These are phyloP conservation scores for Naganishia albida DNA, from an alignment of 1,284 basidiomycete species.

Conservation along the genomic window DNA sequence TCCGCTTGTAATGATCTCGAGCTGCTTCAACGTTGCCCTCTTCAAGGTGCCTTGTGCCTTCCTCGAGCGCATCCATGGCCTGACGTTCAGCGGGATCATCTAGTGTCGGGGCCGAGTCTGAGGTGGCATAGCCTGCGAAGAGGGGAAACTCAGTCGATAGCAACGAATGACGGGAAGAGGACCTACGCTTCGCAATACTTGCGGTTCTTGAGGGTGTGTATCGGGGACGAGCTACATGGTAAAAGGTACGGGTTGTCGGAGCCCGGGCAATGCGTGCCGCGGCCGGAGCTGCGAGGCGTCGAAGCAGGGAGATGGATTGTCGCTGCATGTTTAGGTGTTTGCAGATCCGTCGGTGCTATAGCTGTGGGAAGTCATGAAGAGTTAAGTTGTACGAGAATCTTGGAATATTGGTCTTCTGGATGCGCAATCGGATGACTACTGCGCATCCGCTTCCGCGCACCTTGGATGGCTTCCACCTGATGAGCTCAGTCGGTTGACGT, in stretches of 20 bases:
- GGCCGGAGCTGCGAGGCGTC: background rate
- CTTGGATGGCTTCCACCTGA: too few species aligned
- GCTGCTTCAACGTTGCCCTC: conserved; percentile 83
- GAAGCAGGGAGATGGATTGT: background rate
- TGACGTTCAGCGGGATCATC: conserved; percentile 81
- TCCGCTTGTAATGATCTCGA: conserved; percentile 74
- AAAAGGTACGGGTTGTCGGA: background rate
- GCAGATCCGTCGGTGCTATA: too few species aligned
- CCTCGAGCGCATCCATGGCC: conserved; percentile 77
- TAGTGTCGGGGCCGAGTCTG: conserved; percentile 75
- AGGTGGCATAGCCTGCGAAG: conserved; percentile 75
- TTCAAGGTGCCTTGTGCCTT: conserved; percentile 83
- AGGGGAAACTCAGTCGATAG: background rate
- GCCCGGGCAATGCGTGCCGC: background rate
- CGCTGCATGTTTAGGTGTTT: conserved; percentile 10
- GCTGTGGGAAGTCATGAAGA: too few species aligned
- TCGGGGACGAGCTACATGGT: background rate
- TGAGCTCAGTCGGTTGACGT: background rate
- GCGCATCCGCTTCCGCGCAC: background rate
- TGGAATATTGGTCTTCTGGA: background rate
- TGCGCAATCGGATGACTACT: background rate
- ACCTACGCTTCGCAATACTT: conserved; percentile 8
- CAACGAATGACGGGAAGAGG: too few species aligned
- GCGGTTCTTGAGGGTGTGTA: background rate
- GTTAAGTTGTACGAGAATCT: too few species aligned